Evolutionary conservation across 2,329 filamentous ascomycete genomes (phyloP).

Genomic region (Cladosporium sp.): DNA sequence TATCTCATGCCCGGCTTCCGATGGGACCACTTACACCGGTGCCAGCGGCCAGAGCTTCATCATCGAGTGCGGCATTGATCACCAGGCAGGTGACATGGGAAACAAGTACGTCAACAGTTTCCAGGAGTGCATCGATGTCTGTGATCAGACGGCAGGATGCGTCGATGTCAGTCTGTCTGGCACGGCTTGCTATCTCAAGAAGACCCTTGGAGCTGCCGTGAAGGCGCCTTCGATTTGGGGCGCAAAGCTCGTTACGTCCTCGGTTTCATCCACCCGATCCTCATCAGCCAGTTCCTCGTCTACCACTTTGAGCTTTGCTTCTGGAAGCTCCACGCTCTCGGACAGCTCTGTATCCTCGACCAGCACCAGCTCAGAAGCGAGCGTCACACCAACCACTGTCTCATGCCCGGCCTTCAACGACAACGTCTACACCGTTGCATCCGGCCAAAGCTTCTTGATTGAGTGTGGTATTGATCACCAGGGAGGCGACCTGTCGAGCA

Average conservation of each 20-base stretch:
- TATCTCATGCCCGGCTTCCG: constrained; percentile 19
- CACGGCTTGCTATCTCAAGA: constrained; percentile 30
- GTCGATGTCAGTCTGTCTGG: constrained; percentile 31
- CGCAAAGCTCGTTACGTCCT: constrained; percentile 19
- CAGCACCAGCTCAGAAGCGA: neutral
- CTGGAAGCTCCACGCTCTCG: neutral
- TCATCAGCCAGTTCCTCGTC: neutral
- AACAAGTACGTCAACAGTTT: constrained; percentile 19
- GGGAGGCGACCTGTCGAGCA: constrained; percentile 17
- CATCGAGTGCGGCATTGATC: constrained; percentile 29
- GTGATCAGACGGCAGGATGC: constrained; percentile 27
- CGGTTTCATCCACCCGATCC: neutral
- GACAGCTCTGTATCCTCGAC: neutral
- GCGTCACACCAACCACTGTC: neutral
- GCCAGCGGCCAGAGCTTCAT: constrained; percentile 21
- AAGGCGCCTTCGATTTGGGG: constrained; percentile 19
- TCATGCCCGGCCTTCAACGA: constrained; percentile 18
- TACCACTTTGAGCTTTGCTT: neutral
- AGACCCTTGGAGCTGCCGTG: constrained; percentile 18
- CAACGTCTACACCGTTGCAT: constrained; percentile 13
- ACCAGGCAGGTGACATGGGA: constrained; percentile 26
- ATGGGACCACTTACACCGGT: constrained; percentile 21
- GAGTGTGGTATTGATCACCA: constrained; percentile 25
- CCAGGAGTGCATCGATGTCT: constrained; percentile 28
- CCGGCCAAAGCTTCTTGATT: constrained; percentile 20